Evolutionary conservation across 345 rosid genomes (phyloP).

Genomic region (Aegle marmelos): DNA sequence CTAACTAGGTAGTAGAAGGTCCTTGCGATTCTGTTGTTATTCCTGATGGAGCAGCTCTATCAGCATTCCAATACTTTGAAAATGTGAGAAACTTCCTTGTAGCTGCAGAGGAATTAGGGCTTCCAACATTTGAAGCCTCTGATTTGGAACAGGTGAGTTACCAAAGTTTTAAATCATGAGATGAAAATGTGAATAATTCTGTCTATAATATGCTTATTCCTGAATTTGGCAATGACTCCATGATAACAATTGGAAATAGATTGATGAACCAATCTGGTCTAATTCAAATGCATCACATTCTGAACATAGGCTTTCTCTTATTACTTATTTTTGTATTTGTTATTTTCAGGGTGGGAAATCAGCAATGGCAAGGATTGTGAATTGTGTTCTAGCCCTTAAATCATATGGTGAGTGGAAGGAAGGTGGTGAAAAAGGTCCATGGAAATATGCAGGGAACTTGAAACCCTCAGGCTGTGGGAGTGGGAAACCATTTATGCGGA

Average conservation of each 20-base stretch:
- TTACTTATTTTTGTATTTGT: not conserved
- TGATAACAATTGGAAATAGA: not conserved
- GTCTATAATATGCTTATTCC: not conserved
- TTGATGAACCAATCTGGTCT: not conserved
- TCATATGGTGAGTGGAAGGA: conserved; percentile 82
- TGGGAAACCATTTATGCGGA: conserved; percentile 55
- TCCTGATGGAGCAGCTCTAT: conserved; percentile 84
- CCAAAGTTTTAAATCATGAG: not conserved
- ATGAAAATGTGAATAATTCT: not conserved
- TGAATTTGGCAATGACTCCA: not conserved
- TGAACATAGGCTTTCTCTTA: not conserved
- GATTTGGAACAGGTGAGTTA: conserved; percentile 73
- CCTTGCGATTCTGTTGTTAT: conserved; percentile 62
- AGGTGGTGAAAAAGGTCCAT: conserved; percentile 66
- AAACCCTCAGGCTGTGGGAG: conserved; percentile 38
- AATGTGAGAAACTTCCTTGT: conserved; percentile 86
- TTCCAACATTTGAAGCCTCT: conserved; percentile 85
- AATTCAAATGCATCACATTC: not conserved
- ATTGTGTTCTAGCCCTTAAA: conserved; percentile 76
- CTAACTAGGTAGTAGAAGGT: conserved; percentile 67
- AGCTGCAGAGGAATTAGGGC: conserved; percentile 62
- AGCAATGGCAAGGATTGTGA: conserved; percentile 55
- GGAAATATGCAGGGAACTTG: conserved; percentile 76
- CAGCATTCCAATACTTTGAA: conserved; percentile 88
- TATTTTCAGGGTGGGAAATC: conserved; percentile 74